Conservation (phyloP, 2,329 filamentous ascomycete species). For the Tolypocladium guangdongense region DNA sequence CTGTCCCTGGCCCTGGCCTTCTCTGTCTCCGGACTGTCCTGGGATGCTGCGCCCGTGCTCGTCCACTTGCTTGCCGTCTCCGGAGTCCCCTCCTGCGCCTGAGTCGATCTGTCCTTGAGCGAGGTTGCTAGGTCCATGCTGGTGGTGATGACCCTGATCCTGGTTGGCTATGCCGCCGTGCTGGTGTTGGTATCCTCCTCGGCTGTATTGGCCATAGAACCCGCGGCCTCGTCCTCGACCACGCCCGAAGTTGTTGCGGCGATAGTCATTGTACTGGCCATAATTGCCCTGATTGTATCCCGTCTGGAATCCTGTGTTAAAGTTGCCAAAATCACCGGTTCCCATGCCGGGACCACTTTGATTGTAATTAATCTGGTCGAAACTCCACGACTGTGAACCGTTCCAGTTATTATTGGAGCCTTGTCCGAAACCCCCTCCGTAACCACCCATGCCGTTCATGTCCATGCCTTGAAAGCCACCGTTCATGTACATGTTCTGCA, state of each 20-base stretch:
- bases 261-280: slow-evolving; percentile 74
- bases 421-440: slow-evolving; percentile 49
- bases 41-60: slow-evolving; percentile 27
- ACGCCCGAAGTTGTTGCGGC: slow-evolving; percentile 53
- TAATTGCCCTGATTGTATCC: slow-evolving; percentile 78
- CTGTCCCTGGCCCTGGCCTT: slow-evolving; percentile 5
- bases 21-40: slow-evolving; percentile 6
- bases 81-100: slow-evolving; percentile 8
- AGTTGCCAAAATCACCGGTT: slow-evolving; percentile 69
- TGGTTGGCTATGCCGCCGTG: slow-evolving; percentile 25
- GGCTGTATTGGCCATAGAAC: slow-evolving; percentile 43
- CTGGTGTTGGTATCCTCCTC: slow-evolving; percentile 40
- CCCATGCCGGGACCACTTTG: slow-evolving; percentile 74
- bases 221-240: slow-evolving; percentile 57
- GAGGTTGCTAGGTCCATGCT: slow-evolving; percentile 12
- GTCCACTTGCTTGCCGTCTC: slow-evolving; percentile 22
- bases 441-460: slow-evolving; percentile 67
- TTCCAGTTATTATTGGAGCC: slow-evolving; percentile 72
- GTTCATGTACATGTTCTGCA: slow-evolving; percentile 72
- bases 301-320: slow-evolving; percentile 68
- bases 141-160: slow-evolving; percentile 19
- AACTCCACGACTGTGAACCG: slow-evolving; percentile 73
- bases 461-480: slow-evolving; percentile 70
- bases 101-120: slow-evolving; percentile 11
- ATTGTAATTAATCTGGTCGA: slow-evolving; percentile 83